Base-by-base conservation (phyloP, 2,329 filamentous ascomycete genomes). In the Exophiala viscosa region DNA sequence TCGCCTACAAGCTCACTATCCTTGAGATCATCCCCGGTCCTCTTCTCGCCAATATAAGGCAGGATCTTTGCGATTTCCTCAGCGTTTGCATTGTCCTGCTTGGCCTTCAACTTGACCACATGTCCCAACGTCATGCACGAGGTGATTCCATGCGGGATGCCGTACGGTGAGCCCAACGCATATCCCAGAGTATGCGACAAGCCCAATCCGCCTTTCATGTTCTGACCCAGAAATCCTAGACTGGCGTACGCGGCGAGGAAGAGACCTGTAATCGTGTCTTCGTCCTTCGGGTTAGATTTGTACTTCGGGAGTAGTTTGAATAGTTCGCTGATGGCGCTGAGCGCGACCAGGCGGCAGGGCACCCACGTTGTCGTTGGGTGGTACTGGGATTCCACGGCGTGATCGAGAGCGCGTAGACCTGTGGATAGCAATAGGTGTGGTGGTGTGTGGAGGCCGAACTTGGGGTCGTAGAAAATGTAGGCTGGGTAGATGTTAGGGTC, bases 61-160 rank as follows among this genome's bases (percentile, higher is more conserved):
- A 65, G 28, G 23, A 65, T 61, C 9, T 40, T 53, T 2, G 64
- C 64, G 41, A 66, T 60, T 9, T 47, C 49, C 20, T 57, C 59
- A 2, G 66, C 68, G 9, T 77, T 77, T 33, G 74, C 72, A 3
- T 66, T 67, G 1, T 66, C 63, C 5, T 73, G 72, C 9, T 67
- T 57, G 0, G 77, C 75, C 58, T 80, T 81, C 15, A 81, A 65
- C 63, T 76, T 77, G 3, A 81, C 72, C 0, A 81, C 79, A 49
- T 77, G 75, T 0, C 76, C 76, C 0, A 82, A 68, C 0, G 78
- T 80, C 42, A 82, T 60, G 59, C 78, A 81, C 1, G 71, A 76
- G 0, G 79, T 82, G 41, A 80, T 74, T 0, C 79, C 79, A 56
- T 82, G 79, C 0, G 79, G 79, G 35, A 83, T 82, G 0, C 68